Evolutionary conservation across 176 grass and related monocot species (phyloP).

Genomic region (Pontederia crassipes): DNA sequence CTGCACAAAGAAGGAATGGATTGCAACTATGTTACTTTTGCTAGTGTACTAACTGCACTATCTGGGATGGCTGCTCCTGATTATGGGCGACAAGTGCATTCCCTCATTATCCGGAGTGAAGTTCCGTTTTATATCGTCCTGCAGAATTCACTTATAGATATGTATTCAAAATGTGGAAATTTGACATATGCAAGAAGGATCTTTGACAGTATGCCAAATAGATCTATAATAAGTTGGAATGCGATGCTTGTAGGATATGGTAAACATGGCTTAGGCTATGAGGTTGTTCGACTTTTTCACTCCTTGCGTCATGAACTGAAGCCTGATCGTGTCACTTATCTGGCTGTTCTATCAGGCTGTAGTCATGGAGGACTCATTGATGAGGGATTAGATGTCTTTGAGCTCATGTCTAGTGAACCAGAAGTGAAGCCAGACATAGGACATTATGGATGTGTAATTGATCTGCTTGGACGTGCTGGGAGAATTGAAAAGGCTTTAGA

Average conservation of each 20-base stretch:
- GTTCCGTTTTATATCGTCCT: constrained; percentile 48
- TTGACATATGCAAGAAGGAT: constrained; percentile 48
- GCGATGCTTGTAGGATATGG: constrained; percentile 57
- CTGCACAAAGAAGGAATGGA: constrained; percentile 54
- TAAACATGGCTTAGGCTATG: constrained; percentile 53
- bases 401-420: constrained; percentile 47
- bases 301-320: constrained; percentile 37
- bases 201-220: constrained; percentile 55
- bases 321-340: constrained; percentile 49
- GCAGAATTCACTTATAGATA: constrained; percentile 71
- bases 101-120: constrained; percentile 39
- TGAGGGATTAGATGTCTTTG: constrained; percentile 53
- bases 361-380: constrained; percentile 59
- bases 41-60: constrained; percentile 44
- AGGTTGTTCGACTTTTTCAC: constrained; percentile 47
- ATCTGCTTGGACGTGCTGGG: constrained; percentile 71
- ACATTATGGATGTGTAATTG: constrained; percentile 63
- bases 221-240: constrained; percentile 65
- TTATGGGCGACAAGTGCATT: constrained; percentile 69
- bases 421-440: constrained; percentile 25
- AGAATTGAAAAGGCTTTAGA: constrained; percentile 40
- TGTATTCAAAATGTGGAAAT: constrained; percentile 67
- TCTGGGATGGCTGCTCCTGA: constrained; percentile 54
- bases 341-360: constrained; percentile 52
- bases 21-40: constrained; percentile 68